These are phyloP conservation scores for Brettanomyces nanus DNA, from an alignment of 805 yeast species.

Conservation along the genomic window DNA sequence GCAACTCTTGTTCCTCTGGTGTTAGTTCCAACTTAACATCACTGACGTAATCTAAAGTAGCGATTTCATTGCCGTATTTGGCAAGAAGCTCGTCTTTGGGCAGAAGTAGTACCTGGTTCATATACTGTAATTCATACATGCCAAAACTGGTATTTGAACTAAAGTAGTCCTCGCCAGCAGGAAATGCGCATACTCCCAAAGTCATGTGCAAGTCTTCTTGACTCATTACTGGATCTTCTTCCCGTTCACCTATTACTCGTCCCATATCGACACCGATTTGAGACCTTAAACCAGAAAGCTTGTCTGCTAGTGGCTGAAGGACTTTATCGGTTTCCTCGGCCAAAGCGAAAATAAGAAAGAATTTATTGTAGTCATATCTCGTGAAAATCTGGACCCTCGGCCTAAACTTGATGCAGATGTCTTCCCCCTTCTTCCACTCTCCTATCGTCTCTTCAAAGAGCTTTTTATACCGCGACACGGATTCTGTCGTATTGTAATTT, in stretches of 20 bases:
- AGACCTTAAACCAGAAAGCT: not conserved
- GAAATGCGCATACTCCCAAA: conserved; percentile 1
- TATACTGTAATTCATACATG: conserved; percentile 19
- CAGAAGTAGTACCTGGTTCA: conserved; percentile 18
- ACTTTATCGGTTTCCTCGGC: not conserved
- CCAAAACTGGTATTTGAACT: conserved; percentile 11
- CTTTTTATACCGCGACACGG: conserved; percentile 8
- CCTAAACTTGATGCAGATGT: not conserved
- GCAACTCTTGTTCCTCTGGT: conserved; percentile 8
- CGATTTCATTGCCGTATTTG: conserved; percentile 11
- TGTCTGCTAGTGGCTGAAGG: conserved; percentile 8
- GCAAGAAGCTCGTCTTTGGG: conserved; percentile 14
- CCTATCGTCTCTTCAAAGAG: conserved; percentile 7
- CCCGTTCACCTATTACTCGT: conserved; percentile 14
- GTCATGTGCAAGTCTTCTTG: conserved; percentile 4
- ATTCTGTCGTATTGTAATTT: conserved; percentile 8
- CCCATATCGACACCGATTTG: conserved; percentile 9
- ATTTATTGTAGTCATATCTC: conserved; percentile 8
- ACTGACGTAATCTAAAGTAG: conserved; percentile 10
- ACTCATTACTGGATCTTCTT: conserved; percentile 5
- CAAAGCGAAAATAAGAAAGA: conserved; percentile 7
- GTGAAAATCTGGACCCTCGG: conserved; percentile 3
- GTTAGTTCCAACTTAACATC: conserved; percentile 9
- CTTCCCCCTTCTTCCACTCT: not conserved
- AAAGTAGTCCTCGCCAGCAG: not conserved